Conservation (phyloP, 2,329 filamentous ascomycete species). For the Colletotrichum nymphaeae region DNA sequence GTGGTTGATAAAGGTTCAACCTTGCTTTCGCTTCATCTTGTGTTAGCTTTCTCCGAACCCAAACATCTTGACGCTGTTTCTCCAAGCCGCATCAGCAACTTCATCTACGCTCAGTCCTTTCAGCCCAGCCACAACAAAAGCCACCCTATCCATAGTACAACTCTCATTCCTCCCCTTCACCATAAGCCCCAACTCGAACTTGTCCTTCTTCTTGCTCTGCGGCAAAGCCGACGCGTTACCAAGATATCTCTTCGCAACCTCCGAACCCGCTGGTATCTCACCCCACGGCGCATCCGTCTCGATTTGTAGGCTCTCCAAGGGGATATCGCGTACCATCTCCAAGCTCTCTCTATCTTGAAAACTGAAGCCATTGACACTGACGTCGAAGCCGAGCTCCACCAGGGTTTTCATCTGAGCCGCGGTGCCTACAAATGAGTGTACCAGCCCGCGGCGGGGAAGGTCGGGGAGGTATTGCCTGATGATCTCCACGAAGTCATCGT, state of each 20-base stretch:
- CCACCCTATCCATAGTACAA: slow-evolving; percentile 59
- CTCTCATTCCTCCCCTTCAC: slow-evolving; percentile 65
- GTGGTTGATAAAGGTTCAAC: background rate
- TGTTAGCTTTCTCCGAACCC: slow-evolving; percentile 12
- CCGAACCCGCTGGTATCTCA: slow-evolving; percentile 48
- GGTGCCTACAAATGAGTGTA: slow-evolving; percentile 54
- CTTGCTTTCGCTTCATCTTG: rapidly evolving
- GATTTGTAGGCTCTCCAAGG: slow-evolving; percentile 54
- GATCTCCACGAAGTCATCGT: slow-evolving; percentile 54
- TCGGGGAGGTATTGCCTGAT: slow-evolving; percentile 51
- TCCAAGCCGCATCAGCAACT: slow-evolving; percentile 52
- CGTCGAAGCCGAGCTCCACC: slow-evolving; percentile 50
- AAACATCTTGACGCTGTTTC: slow-evolving; percentile 48
- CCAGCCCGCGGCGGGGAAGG: slow-evolving; percentile 50
- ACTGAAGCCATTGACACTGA: slow-evolving; percentile 63
- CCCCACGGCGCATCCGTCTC: slow-evolving; percentile 63
- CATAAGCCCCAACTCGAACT: slow-evolving; percentile 57
- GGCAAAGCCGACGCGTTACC: slow-evolving; percentile 49
- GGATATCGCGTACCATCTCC: slow-evolving; percentile 54
- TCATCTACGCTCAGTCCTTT: slow-evolving; percentile 55
- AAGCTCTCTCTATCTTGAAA: slow-evolving; percentile 51
- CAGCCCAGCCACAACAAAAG: slow-evolving; percentile 59
- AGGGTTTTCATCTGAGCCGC: slow-evolving; percentile 52
- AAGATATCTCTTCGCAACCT: slow-evolving; percentile 55
- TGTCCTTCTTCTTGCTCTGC: slow-evolving; percentile 59